These are phyloP conservation scores for Termitomyces sp. DNA, from an alignment of 768 basidiomycete genomes.

Conservation along the genomic window DNA sequence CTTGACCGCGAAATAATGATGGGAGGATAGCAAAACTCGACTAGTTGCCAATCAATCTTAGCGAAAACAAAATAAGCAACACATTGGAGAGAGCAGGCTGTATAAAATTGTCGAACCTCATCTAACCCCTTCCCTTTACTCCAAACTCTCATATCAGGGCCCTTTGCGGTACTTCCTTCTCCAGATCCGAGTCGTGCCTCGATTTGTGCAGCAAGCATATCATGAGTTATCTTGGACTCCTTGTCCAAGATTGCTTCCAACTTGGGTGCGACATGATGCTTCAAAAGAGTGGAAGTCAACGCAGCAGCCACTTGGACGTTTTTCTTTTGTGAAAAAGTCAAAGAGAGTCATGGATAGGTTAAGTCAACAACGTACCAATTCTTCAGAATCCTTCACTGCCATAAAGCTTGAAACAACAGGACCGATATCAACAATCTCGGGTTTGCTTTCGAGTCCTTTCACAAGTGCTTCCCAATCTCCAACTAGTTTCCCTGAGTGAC, in stretches of 20 bases:
- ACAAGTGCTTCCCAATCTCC: constrained; percentile 80
- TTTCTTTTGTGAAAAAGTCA: constrained; percentile 58
- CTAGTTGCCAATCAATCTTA: constrained; percentile 85
- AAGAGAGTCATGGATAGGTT: neutral
- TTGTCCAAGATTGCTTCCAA: constrained; percentile 90
- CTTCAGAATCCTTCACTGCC: constrained; percentile 89
- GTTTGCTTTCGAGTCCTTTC: constrained; percentile 49
- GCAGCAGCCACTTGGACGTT: constrained; percentile 67
- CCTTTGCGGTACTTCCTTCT: constrained; percentile 71
- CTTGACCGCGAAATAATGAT: constrained; percentile 94
- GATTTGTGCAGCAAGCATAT: constrained; percentile 79
- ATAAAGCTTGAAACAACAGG: constrained; percentile 74
- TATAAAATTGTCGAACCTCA: constrained; percentile 51
- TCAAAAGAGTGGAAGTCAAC: constrained; percentile 82
- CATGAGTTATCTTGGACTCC: constrained; percentile 88
- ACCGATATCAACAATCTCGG: constrained; percentile 78
- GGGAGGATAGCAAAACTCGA: constrained; percentile 93
- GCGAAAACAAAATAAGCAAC: constrained; percentile 5
- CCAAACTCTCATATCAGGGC: constrained; percentile 94
- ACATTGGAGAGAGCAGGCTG: neutral
- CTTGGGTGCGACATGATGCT: constrained; percentile 82
- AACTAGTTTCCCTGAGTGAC: constrained; percentile 80
- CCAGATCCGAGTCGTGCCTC: constrained; percentile 87
- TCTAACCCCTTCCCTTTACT: constrained; percentile 68
- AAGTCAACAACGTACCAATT: constrained; percentile 59